phyloP scores from a whole-genome alignment of 106 monocot genomes.

The Dendrobium catenatum region DNA sequence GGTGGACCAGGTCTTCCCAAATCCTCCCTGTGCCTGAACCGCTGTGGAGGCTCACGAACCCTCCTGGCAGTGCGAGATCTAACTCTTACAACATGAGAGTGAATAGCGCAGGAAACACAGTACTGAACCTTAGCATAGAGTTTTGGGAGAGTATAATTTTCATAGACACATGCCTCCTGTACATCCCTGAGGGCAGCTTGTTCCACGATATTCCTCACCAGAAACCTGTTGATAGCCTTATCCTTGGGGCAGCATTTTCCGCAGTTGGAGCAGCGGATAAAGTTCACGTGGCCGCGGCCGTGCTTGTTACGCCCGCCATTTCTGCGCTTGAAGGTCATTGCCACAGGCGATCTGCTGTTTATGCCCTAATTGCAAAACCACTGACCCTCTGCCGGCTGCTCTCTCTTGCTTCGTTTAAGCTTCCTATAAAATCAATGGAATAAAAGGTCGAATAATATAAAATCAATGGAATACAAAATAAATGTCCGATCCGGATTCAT shows the following conservation, averaged over 20 bases:
- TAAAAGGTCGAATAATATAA: too few relatives aligned
- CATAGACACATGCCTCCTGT: conserved; percentile 33
- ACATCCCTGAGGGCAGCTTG: conserved; percentile 43
- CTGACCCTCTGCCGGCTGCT: not conserved
- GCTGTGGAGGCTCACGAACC: too few relatives aligned
- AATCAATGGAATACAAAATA: too few relatives aligned
- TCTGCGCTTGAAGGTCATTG: conserved; percentile 59
- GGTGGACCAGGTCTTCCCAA: too few relatives aligned
- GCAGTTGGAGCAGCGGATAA: conserved; percentile 78
- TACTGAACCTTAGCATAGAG: conserved; percentile 58
- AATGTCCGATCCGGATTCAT: too few relatives aligned
- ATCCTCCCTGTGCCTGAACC: too few relatives aligned
- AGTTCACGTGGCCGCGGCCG: conserved; percentile 68
- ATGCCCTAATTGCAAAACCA: not conserved
- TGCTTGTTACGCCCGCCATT: conserved; percentile 86
- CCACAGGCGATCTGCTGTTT: not conserved
- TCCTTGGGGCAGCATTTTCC: conserved; percentile 71
- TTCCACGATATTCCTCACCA: conserved; percentile 45
- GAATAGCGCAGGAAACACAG: conserved; percentile 34
- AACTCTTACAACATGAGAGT: too few relatives aligned
- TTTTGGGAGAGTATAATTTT: conserved; percentile 44
- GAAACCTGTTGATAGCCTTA: conserved; percentile 39
- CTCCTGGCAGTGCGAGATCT: too few relatives aligned
- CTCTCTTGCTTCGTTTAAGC: not conserved
- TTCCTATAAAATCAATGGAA: not conserved